Evolutionary conservation across 1,284 basidiomycete genomes (phyloP), one percentile per base, ranked within the genome.

Genomic region (Tylopilus orsonianus): DNA sequence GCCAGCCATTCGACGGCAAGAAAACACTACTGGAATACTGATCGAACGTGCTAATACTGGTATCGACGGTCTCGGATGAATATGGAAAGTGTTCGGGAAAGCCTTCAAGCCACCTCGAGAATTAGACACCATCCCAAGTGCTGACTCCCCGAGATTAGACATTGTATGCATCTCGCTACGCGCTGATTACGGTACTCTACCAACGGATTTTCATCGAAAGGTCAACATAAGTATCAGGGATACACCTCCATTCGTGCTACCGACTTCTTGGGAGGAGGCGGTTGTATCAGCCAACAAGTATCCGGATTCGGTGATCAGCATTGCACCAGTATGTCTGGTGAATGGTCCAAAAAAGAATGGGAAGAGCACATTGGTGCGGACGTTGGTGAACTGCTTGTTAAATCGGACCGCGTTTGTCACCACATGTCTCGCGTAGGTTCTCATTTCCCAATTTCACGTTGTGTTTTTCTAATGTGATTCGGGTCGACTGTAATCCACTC

Each of bases 401-500:
- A 69, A 66, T 22, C 71, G 71, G 80, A 85, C 58, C 53, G 73
- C 70, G n/a, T 16, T 29, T n/a, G 9, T 2, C 8, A 24, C 10
- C 5, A 18, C 8, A 20, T 18, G 16, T 41, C 16, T 12, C 29
- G 16, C 48, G 27, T 12, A 20, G n/a, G 34, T 18, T 13, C 41
- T 37, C 4, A 55, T 32, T 2, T 38, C 48, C 27, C 34, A 33
- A n/a, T 42, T 24, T 19, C 77, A 75, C n/a, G 92, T 97, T 3
- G 93, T 93, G 0, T 97, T 84, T 66, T 77, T 99, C 6, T 95
- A 98, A 63, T 90, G 90, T 49, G 96, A 98, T 69, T 60, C 93
- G 3, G 96, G 96, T 9, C 96, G 98, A 69, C 88, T 91, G 8
- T 94, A 98, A 67, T 97, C 98, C 64, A 89, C 88, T 0, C 87